phyloP scores from a whole-genome alignment of 169 alveolate species.

The Cryptosporidium ryanae region DNA sequence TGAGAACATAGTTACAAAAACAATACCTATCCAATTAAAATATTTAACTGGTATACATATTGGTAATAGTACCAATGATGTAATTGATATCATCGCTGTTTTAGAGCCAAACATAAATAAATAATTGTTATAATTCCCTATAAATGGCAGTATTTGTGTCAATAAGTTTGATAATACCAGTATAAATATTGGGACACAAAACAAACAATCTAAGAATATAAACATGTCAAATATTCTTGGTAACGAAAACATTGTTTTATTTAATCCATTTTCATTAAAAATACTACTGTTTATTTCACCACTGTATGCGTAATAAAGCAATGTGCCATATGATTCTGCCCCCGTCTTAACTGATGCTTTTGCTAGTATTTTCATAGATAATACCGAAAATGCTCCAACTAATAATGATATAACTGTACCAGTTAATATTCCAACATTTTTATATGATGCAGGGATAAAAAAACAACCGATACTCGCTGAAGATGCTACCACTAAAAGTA shows the following conservation, averaged over 20 bases:
- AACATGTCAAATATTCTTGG: conserved; percentile 61
- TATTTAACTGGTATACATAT: conserved; percentile 56
- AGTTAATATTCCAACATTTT: conserved; percentile 31
- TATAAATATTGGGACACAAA: conserved; percentile 56
- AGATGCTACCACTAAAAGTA: conserved; percentile 22
- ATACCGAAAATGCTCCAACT: conserved; percentile 50
- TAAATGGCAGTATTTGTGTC: conserved; percentile 17
- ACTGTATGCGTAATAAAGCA: conserved; percentile 42
- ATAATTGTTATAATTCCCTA: conserved; percentile 6
- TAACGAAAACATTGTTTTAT: conserved; percentile 32
- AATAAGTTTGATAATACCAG: conserved; percentile 48
- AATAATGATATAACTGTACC: conserved; percentile 33
- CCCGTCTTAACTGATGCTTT: conserved; percentile 46
- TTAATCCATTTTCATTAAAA: not conserved
- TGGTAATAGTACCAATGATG: conserved; percentile 44
- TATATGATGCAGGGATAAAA: conserved; percentile 39
- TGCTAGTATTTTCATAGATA: conserved; percentile 52
- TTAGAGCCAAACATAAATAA: conserved; percentile 50
- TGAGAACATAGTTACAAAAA: conserved; percentile 23
- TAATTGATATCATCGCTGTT: conserved; percentile 36
- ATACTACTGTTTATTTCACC: conserved; percentile 32
- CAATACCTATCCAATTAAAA: conserved; percentile 55
- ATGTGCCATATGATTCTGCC: conserved; percentile 58
- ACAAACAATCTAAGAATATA: conserved; percentile 58
- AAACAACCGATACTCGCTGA: conserved; percentile 65